Base-by-base conservation (phyloP, 306 rosid genomes). In the Trifolium repens region DNA sequence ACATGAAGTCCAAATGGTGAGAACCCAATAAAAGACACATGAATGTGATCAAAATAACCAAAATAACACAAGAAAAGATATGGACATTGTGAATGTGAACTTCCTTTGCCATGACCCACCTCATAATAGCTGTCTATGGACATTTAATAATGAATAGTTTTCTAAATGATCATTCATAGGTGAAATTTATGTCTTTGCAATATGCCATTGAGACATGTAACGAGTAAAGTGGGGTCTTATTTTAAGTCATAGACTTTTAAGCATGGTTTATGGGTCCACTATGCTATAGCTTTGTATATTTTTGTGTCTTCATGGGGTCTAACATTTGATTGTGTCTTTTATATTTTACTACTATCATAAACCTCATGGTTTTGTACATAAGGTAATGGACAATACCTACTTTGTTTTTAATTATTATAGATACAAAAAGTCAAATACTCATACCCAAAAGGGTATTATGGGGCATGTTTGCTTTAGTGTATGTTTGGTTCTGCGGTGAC, bases 171-270 rank as follows among this genome's bases (percentile, higher is more conserved):
- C 11, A 81, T 74, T 64, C 79, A 73, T 74, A 22, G 71, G 54
- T 74, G 75, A 79, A 81, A 87, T 87, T 83, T 77, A 83, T 85
- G 85, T 84, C 88, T 26, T 44, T 85, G 87, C 82, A 85, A 62
- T 59, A 67, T 71, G 85, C 16, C 59, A 27, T 63, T 27, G 72
- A 50, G 83, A 82, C 91, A 84, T 47, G 47, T 35, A 78, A 85
- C 82, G 69, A 72, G 75, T 22, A 24, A 24, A 12, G 73, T 63
- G 73, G 82, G 76, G 78, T 42, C 17, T 52, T 47, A 52, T 54
- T 67, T 53, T 11, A 75, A 62, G 69, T 22, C 27, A 52, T 71
- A 76, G 68, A 5, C 35, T 58, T 7, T 11, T 58, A 58, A 16
- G 67, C 1, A 8, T 32, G 67, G 44, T 61, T 61, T 4, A 2